Conservation (phyloP, 805 yeast species). For the Cyberlindnera lachancei region DNA sequence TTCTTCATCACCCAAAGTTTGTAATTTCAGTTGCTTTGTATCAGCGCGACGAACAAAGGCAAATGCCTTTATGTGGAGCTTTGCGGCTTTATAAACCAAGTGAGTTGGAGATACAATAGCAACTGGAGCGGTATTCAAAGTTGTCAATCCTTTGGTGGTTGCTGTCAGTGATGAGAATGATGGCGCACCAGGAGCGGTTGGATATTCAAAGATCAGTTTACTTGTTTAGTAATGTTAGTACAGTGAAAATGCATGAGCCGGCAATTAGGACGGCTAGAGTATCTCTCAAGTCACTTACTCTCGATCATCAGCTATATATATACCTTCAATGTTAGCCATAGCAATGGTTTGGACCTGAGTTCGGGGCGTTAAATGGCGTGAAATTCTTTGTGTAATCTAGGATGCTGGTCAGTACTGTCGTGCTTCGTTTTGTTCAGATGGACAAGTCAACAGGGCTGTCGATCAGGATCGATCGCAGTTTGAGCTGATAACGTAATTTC, state of each 20-base stretch:
- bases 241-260: too few species aligned
- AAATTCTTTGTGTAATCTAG: too few species aligned
- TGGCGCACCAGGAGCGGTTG: conserved; percentile 27
- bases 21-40: conserved; percentile 8
- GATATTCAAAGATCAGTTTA: conserved; percentile 31
- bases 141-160: conserved; percentile 12
- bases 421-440: background rate
- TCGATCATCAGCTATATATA: conserved; percentile 32
- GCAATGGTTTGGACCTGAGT: background rate
- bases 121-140: conserved; percentile 13
- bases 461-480: too few species aligned
- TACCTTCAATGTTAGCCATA: conserved; percentile 31
- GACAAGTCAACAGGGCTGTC: too few species aligned
- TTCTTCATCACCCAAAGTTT: conserved; percentile 9
- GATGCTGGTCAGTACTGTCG: too few species aligned
- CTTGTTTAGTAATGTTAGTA: conserved; percentile 17
- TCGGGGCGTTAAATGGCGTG: background rate
- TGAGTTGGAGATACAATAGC: conserved; percentile 14
- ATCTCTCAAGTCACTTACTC: too few species aligned
- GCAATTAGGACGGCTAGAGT: too few species aligned
- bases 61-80: conserved; percentile 11
- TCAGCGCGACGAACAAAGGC: conserved; percentile 13
- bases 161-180: conserved; percentile 23
- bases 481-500: too few species aligned
- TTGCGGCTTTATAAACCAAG: conserved; percentile 10